A percentile compares a stretch with the other conserved stretches of the same genome.
phyloP scores from a whole-genome alignment of 2,329 filamentous ascomycete genomes.

The Ophiocordyceps camponoti-rufipedis region DNA sequence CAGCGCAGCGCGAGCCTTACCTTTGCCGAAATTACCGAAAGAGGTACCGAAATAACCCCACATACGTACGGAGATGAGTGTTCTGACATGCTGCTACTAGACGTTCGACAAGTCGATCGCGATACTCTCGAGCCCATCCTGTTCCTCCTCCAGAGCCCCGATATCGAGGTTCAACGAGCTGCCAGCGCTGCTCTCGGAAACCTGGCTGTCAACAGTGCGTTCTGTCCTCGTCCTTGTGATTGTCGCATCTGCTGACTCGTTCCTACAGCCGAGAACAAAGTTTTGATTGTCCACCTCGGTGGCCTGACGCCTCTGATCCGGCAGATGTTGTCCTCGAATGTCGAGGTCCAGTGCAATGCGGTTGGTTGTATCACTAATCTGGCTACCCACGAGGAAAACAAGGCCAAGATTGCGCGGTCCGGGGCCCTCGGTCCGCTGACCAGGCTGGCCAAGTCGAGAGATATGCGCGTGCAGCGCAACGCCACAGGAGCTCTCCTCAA shows the following conservation, averaged over 20 bases:
- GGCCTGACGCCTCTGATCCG: constrained; percentile 82
- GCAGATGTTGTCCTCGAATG: constrained; percentile 95
- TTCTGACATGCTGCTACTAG: constrained; percentile 25
- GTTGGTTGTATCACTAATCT: constrained; percentile 98
- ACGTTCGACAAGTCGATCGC: constrained; percentile 89
- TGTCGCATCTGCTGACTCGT: constrained; percentile 15
- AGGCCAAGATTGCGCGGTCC: constrained; percentile 92
- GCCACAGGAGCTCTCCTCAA: constrained; percentile 91
- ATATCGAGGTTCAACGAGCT: constrained; percentile 92
- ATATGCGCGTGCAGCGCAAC: constrained; percentile 96
- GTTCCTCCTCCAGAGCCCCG: constrained; percentile 81
- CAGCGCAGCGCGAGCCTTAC: constrained; percentile 95
- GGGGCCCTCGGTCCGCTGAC: constrained; percentile 85
- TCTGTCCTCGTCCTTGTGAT: not conserved
- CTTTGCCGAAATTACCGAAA: constrained; percentile 95
- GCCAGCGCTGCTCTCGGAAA: constrained; percentile 93
- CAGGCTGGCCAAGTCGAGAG: constrained; percentile 83
- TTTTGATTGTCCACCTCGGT: constrained; percentile 82
- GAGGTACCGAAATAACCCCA: constrained; percentile 43
- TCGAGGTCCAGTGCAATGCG: constrained; percentile 97
- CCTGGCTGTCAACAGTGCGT: constrained; percentile 84
- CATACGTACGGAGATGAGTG: not conserved
- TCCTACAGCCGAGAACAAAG: constrained; percentile 77
- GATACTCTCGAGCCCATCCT: constrained; percentile 93
- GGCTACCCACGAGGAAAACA: constrained; percentile 97